A percentile compares a stretch with the other conserved stretches of the same genome.
Evolutionary conservation across 345 rosid species (phyloP).

Genomic region (Brassica carinata): DNA sequence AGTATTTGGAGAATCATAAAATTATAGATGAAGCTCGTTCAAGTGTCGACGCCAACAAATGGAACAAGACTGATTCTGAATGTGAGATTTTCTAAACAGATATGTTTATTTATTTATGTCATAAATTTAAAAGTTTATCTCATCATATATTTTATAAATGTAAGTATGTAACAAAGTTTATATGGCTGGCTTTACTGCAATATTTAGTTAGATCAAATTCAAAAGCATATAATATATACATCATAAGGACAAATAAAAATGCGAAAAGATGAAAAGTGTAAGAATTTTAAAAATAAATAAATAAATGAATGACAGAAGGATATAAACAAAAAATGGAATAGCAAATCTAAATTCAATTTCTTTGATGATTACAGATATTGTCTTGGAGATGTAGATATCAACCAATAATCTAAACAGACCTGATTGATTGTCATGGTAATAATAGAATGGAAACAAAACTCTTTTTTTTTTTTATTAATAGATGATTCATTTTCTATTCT

Average conservation of each 20-base stretch:
- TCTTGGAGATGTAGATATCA: slow-evolving; percentile 65
- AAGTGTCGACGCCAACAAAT: slow-evolving; percentile 56
- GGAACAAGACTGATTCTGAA: slow-evolving; percentile 88
- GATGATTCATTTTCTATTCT: too few relatives aligned
- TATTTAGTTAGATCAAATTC: slow-evolving; percentile 21
- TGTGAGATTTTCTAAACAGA: slow-evolving; percentile 48
- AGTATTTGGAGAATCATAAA: slow-evolving; percentile 46
- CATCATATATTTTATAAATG: slow-evolving; percentile 1
- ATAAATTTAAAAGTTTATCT: background rate
- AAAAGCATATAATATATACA: slow-evolving; percentile 32
- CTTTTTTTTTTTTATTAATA: background rate
- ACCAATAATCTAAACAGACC: slow-evolving; percentile 36
- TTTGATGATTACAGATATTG: slow-evolving; percentile 66
- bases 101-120: background rate
- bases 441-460: background rate
- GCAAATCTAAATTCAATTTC: slow-evolving; percentile 18
- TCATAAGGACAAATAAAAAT: slow-evolving; percentile 23
- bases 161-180: background rate
- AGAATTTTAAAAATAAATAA: background rate
- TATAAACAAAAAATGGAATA: background rate
- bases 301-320: background rate
- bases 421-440: slow-evolving; percentile 38
- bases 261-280: slow-evolving; percentile 23
- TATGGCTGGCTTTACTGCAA: slow-evolving; percentile 22
- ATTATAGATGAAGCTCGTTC: slow-evolving; percentile 33